Percentiles rank a stretch among this genome's conserved stretches.
Conservation (phyloP, 1,139 yeast genomes). For the Debaryomyces singareniensis region DNA sequence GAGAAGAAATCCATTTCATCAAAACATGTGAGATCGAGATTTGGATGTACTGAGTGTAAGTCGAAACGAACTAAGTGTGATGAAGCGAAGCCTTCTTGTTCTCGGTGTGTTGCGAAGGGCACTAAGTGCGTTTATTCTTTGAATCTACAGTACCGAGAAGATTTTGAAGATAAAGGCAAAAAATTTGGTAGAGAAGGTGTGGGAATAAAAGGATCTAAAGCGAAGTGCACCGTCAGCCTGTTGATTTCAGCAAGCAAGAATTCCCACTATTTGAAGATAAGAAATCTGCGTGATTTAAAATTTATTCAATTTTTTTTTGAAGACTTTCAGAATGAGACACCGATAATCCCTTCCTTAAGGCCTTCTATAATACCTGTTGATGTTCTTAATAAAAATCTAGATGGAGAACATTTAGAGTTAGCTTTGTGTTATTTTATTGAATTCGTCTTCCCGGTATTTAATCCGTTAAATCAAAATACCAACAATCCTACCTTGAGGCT, state of each 20-base stretch:
- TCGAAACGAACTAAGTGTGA: conserved; percentile 36
- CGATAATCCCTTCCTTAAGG: too few relatives aligned
- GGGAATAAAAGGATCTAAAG: conserved; percentile 12
- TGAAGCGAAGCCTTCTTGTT: conserved; percentile 37
- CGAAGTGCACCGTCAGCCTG: not conserved
- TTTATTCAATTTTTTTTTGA: conserved; percentile 3
- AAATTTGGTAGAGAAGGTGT: conserved; percentile 29
- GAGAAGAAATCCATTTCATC: too few relatives aligned
- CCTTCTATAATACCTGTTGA: conserved; percentile 15
- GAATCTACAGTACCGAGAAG: conserved; percentile 23
- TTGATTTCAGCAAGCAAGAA: conserved; percentile 1
- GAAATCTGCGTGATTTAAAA: conserved; percentile 1
- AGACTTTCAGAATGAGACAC: too few relatives aligned
- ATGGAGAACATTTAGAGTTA: conserved; percentile 10
- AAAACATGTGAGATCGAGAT: too few relatives aligned
- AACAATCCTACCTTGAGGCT: not conserved
- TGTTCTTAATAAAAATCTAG: conserved; percentile 9
- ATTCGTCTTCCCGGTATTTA: conserved; percentile 22
- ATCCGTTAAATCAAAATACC: conserved; percentile 15
- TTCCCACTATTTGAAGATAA: conserved; percentile 2
- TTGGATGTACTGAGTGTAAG: conserved; percentile 30
- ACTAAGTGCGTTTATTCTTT: conserved; percentile 23
- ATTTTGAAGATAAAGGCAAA: conserved; percentile 22
- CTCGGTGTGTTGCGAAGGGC: conserved; percentile 25
- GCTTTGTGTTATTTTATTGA: conserved; percentile 22